phyloP scores from a whole-genome alignment of 371 early-diverging fungal species.

The Scutellospora calospora region DNA sequence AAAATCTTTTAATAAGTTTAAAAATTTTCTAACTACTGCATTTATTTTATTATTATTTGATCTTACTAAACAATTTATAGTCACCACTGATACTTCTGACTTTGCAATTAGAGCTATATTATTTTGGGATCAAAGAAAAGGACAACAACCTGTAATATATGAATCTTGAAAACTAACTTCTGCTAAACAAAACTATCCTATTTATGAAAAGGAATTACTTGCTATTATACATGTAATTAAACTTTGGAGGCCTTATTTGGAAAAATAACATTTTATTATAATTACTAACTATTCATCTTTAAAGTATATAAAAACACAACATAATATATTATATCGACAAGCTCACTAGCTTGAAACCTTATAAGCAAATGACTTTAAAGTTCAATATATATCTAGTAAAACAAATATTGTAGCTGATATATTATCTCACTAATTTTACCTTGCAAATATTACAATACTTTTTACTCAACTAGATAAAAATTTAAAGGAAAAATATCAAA shows the following conservation, averaged over 20 bases:
- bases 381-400: too few species aligned
- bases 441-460: too few species aligned
- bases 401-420: too few species aligned
- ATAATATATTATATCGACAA: neutral
- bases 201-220: too few species aligned
- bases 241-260: constrained; percentile 50
- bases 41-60: constrained; percentile 40
- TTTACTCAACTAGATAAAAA: constrained; percentile 9
- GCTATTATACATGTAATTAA: too few species aligned
- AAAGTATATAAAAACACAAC: constrained; percentile 19
- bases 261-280: constrained; percentile 31
- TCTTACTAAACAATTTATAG: constrained; percentile 31
- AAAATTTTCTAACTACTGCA: constrained; percentile 47
- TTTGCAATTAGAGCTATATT: too few species aligned
- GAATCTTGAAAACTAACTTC: constrained; percentile 46
- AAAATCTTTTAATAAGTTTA: constrained; percentile 55
- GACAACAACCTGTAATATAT: constrained; percentile 48
- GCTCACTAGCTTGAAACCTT: too few species aligned
- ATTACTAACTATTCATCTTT: constrained; percentile 28
- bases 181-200: constrained; percentile 48
- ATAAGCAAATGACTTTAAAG: too few species aligned
- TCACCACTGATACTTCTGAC: too few species aligned
- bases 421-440: constrained; percentile 44
- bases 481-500: neutral
- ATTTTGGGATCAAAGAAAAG: constrained; percentile 35